Conservation (phyloP, 177 flowering plant genomes). For the Vitis hybrid region DNA sequence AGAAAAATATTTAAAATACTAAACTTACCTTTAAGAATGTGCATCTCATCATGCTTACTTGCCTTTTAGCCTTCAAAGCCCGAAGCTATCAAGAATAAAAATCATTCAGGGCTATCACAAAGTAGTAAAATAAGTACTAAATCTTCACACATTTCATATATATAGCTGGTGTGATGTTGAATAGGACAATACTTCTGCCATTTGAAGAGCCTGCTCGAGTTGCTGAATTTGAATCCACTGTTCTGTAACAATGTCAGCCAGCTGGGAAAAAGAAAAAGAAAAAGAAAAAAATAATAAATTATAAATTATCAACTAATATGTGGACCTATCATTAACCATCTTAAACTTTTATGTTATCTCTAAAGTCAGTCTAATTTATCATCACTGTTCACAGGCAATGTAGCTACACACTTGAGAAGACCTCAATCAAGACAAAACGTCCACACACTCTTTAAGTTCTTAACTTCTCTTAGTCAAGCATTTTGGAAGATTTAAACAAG, state of each 20-base stretch:
- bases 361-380: too few relatives aligned
- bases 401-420: too few relatives aligned
- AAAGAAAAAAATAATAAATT: background rate
- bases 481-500: too few relatives aligned
- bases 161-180: background rate
- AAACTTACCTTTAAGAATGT: constrained; percentile 55
- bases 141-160: background rate
- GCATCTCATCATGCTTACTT: constrained; percentile 31
- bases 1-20: background rate
- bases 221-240: constrained; percentile 90
- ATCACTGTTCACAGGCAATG: too few relatives aligned
- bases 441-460: too few relatives aligned
- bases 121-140: background rate
- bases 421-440: too few relatives aligned
- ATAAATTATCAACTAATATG: background rate
- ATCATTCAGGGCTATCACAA: background rate
- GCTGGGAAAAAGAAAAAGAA: constrained; percentile 34
- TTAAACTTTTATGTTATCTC: background rate
- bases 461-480: too few relatives aligned
- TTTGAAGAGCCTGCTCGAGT: constrained; percentile 80
- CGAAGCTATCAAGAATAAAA: constrained; percentile 32
- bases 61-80: constrained; percentile 30
- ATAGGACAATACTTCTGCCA: constrained; percentile 41
- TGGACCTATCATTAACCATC: background rate
- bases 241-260: constrained; percentile 65